Percentiles rank a stretch among this genome's conserved stretches.
Evolutionary conservation across 2,329 filamentous ascomycete genomes (phyloP).

Genomic region (Ilyonectria destructans): DNA sequence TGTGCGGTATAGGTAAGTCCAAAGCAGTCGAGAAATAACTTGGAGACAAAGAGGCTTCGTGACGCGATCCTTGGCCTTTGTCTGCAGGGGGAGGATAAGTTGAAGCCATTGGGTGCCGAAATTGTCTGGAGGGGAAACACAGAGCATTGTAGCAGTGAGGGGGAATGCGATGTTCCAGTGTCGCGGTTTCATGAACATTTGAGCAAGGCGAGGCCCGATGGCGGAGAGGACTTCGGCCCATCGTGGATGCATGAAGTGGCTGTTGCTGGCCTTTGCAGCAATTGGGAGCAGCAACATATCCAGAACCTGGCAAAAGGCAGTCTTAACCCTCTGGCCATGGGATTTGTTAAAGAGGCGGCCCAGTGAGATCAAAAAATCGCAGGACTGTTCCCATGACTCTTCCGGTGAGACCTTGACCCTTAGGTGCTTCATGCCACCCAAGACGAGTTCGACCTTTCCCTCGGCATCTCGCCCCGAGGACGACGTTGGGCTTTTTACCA

Average conservation of each 20-base stretch:
- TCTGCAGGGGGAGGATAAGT: slow-evolving; percentile 82
- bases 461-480: slow-evolving; percentile 78
- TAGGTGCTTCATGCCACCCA: slow-evolving; percentile 93
- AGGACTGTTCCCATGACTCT: slow-evolving; percentile 87
- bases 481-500: slow-evolving; percentile 76
- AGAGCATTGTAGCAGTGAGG: slow-evolving; percentile 88
- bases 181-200: slow-evolving; percentile 91
- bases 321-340: slow-evolving; percentile 92
- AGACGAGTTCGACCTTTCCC: slow-evolving; percentile 86
- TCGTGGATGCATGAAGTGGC: slow-evolving; percentile 84
- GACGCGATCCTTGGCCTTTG: slow-evolving; percentile 87
- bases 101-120: slow-evolving; percentile 92
- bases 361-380: slow-evolving; percentile 88
- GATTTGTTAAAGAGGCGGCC: slow-evolving; percentile 87
- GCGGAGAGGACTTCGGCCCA: slow-evolving; percentile 90
- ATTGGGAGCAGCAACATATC: slow-evolving; percentile 90
- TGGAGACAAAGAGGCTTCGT: slow-evolving; percentile 87
- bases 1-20: slow-evolving; percentile 93
- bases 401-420: slow-evolving; percentile 82
- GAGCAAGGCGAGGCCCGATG: slow-evolving; percentile 83
- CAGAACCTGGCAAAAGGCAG: slow-evolving; percentile 93
- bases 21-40: slow-evolving; percentile 90
- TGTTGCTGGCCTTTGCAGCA: slow-evolving; percentile 82
- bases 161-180: slow-evolving; percentile 95
- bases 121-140: slow-evolving; percentile 87